Evolutionary conservation across 139 green algal genomes (phyloP), one percentile per base, ranked within the genome.

Genomic region (Haematococcus lacustris): DNA sequence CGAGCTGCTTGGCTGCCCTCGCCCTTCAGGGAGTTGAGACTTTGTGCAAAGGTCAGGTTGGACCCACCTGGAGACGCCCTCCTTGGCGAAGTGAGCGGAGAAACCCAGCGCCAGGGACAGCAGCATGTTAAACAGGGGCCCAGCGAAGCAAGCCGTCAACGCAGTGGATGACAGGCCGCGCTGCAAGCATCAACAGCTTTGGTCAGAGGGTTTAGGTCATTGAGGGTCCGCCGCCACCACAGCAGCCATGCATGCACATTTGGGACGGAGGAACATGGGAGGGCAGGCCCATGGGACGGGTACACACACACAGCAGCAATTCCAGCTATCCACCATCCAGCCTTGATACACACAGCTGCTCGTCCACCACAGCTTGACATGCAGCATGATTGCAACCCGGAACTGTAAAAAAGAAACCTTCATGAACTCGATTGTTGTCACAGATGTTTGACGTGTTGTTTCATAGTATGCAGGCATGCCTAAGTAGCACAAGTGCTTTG

Each of bases 71-170:
- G 64, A 57, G 7, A 70, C 64, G 13, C 38, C 38, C 6, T 82
- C 62, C 37, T 71, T 71, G 4, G 77, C 75, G 51, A 92, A 83
- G 61, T 80, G 80, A 30, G 50, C 66, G 30, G 79, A 65, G 53
- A 94, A 91, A 3, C 89, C 89, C 4, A 89, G 37, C 3, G 78
- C 82, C 61, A 94, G 37, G 0, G 77, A 87, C n/a, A 93, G 68
- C 21, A 97, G 80, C 74, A 97, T 87, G 80, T 96, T 97, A 83
- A 97, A 97, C 32, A 97, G 73, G 2, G 93, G 93, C 13, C 87
- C 91, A 28, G 91, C 93, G 74, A 93, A 97, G 81, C 92, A 97
- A 1, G 92, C 93, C 2, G 92, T 96, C 37, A 97, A 88, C 0
- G 93, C 92, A 75, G 94, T 97, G 64, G 80, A 88, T 7, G 71